Conservation (phyloP, 805 yeast species). For the Cyberlindnera xylosilytica region DNA sequence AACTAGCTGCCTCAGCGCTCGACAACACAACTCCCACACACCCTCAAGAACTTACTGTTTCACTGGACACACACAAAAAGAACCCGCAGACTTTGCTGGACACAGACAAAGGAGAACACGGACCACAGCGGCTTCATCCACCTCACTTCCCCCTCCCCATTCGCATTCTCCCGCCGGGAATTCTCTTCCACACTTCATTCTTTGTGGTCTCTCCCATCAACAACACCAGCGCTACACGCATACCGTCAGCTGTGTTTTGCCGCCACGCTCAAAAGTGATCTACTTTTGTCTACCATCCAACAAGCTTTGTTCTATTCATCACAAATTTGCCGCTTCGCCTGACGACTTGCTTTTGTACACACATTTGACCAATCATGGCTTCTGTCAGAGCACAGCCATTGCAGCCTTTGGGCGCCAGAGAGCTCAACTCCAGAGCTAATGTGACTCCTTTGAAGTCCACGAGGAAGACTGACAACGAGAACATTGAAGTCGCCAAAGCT, state of each 20-base stretch:
- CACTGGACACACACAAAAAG: not conserved
- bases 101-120: not conserved
- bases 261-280: not conserved
- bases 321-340: too few relatives aligned
- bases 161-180: constrained; percentile 7
- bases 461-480: constrained; percentile 22
- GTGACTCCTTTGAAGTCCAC: constrained; percentile 30
- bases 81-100: too few relatives aligned
- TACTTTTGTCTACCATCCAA: not conserved
- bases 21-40: constrained; percentile 1
- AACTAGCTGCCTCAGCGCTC: constrained; percentile 13
- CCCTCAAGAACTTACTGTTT: not conserved
- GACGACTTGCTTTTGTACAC: constrained; percentile 7
- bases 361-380: constrained; percentile 21
- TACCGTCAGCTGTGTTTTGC: not conserved
- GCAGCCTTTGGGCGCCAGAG: constrained; percentile 35
- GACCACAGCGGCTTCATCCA: not conserved
- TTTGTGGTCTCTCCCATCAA: constrained; percentile 1
- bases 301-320: not conserved
- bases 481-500: constrained; percentile 11
- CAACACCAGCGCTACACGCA: constrained; percentile 1
- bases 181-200: not conserved
- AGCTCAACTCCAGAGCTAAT: constrained; percentile 31
- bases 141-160: not conserved
- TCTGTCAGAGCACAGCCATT: constrained; percentile 37